Conservation (phyloP, 1,139 yeast species). For the Geotrichum klebahnii region DNA sequence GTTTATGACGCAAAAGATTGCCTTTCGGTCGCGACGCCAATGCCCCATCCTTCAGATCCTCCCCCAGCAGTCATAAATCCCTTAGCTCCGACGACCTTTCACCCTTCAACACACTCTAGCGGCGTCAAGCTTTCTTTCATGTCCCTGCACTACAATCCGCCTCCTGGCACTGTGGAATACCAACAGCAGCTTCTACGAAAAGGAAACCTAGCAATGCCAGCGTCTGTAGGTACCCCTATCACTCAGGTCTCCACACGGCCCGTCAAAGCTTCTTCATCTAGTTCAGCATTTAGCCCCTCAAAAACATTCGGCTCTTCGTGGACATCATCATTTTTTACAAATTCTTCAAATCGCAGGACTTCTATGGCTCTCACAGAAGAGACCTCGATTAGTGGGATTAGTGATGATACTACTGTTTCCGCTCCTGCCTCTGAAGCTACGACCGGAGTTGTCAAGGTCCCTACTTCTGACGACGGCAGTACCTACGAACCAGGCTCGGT, state of each 20-base stretch:
- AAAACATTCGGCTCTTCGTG: slow-evolving; percentile 8
- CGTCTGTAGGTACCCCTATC: background rate
- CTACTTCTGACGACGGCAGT: background rate
- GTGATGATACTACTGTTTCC: background rate
- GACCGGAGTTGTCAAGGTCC: background rate
- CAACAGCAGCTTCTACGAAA: slow-evolving; percentile 6
- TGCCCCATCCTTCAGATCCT: slow-evolving; percentile 40
- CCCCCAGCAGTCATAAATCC: slow-evolving; percentile 36
- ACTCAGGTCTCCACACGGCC: background rate
- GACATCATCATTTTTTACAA: slow-evolving; percentile 9
- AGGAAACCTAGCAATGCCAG: background rate
- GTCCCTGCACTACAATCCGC: slow-evolving; percentile 19
- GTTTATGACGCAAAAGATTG: slow-evolving; percentile 35
- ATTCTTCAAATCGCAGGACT: slow-evolving; percentile 1
- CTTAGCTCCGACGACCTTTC: slow-evolving; percentile 36
- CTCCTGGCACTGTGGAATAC: slow-evolving; percentile 15
- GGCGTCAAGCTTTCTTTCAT: slow-evolving; percentile 30
- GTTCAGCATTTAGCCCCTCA: background rate
- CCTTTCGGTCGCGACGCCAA: slow-evolving; percentile 37
- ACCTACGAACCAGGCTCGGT: background rate
- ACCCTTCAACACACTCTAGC: slow-evolving; percentile 32
- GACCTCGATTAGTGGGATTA: background rate
- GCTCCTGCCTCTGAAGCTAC: background rate
- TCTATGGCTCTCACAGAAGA: slow-evolving; percentile 13
- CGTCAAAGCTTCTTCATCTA: background rate